Evolutionary conservation across 2,329 filamentous ascomycete genomes (phyloP), one percentile per base, ranked within the genome.

Genomic region (Monilinia vaccinii-corymbosi): DNA sequence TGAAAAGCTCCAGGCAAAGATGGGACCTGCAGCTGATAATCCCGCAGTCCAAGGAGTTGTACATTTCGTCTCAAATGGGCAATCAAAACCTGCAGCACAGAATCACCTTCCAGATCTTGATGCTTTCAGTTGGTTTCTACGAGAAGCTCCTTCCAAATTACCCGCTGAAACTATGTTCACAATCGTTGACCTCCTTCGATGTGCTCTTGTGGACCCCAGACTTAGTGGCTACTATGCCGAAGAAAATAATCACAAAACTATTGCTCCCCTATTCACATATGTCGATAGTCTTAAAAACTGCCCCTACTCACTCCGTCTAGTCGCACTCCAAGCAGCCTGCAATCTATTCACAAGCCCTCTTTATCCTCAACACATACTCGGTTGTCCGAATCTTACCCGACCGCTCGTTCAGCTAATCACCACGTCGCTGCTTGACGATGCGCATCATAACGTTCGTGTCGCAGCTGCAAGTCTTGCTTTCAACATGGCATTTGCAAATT

Each of bases 191-290:
- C 80, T 99, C 1, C 81, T 96, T 55, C 83, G 94, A 25, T 82
- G 89, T 63, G 82, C 88, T 0, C 81, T 96, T 60, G 78, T 86
- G 14, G 93, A 97, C 68, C 78, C 86, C 0, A 84, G 92, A 44
- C 78, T 96, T 18, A 90, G 88, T 62, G 88, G 88, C 21, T 95
- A 85, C 74, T 91, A 91, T 63, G 89, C 89, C 1, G 88, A 94
- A 70, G 90, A 97, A 71, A 71, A 77, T 18, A 77, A 77, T 10
- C 85, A 89, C 60, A 74, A 75, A 56, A 90, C 88, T 0, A 76
- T 93, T 16, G 70, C 79, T 38, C 76, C 81, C 0, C 73, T 96
- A 2, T 71, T 91, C 3, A 73, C 80, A 3, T 75, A 82, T 42
- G 81, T 90, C 48, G 84, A 81, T 64, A 71, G 75, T 7, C 77